Base-by-base conservation (phyloP, 1,139 yeast genomes). In the Yamadazyma trypodendri region DNA sequence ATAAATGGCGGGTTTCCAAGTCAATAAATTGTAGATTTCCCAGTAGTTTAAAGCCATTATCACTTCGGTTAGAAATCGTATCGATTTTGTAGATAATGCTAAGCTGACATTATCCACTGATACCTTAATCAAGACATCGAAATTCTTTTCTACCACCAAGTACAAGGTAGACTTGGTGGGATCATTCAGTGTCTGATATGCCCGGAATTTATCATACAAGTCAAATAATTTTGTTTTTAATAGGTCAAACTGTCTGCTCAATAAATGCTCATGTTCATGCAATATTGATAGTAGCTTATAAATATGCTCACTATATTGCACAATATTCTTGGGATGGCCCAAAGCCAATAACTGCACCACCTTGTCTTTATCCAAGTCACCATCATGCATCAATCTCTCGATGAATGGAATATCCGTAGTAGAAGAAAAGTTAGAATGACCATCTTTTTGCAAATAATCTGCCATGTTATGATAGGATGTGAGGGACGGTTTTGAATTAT, bases 1-100 rank as follows among this genome's bases (percentile, higher is more conserved):
- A 45, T 65, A 69, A 13, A 71, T 63, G 8, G 71, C 63, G 1
- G 77, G 76, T 41, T 68, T 68, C 72, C 73, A 68, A 13, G 54
- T 54, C 18, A 71, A 56, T 24, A 71, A 52, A 40, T 68, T 70
- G 47, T 68, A 70, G 16, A 70, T 46, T 44, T 71, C 76, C 77
- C 77, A 71, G 49, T 71, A 71, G 45, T 68, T 71, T 35, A 69
- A 51, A 33, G 52, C 50, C 73, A 68, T 66, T 16, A 69, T 49
- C 2, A 69, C 55, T 8, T 55, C 54, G 7, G 76, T 68, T 39
- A 71, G 54, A 41, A 68, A 69, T 25, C 75, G 51, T 18, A 70
- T 67, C 3, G 70, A 53, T 31, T 45, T 49, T 0, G 73, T 57
- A 5, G 74, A 58, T 14, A 71, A 47, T 4, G 56, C 64, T 28